phyloP scores from a whole-genome alignment of 2,329 filamentous ascomycete species.

The Paracoccidioides lutzii region DNA sequence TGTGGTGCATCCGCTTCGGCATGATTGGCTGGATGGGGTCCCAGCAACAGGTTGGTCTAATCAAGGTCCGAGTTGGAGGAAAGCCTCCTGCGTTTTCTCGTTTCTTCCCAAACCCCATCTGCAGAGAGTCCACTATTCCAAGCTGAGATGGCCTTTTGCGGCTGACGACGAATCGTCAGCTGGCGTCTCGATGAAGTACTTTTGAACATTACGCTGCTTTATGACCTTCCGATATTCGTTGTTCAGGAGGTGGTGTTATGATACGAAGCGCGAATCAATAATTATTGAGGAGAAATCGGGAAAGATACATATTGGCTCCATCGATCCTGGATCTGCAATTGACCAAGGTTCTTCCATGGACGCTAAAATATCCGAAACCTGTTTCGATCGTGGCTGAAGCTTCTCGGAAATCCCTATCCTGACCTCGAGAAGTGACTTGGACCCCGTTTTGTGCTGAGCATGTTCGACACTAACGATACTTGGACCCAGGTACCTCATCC shows the following conservation, averaged over 20 bases:
- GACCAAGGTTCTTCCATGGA: not conserved
- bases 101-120: not conserved
- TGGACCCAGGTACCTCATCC: not conserved
- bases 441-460: not conserved
- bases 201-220: not conserved
- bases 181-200: not conserved
- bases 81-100: not conserved
- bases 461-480: not conserved
- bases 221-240: not conserved
- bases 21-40: not conserved
- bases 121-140: not conserved
- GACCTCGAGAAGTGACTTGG: not conserved
- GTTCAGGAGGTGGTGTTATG: not conserved
- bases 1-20: not conserved
- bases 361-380: constrained; percentile 1
- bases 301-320: not conserved
- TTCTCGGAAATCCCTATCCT: not conserved
- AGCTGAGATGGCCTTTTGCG: not conserved
- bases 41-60: not conserved
- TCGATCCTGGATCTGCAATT: constrained; percentile 1
- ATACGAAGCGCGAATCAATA: constrained; percentile 1
- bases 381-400: not conserved
- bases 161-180: not conserved
- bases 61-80: not conserved
- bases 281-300: not conserved